phyloP scores from a whole-genome alignment of 139 green algal species.

The Chlamydomonas schloesseri region DNA sequence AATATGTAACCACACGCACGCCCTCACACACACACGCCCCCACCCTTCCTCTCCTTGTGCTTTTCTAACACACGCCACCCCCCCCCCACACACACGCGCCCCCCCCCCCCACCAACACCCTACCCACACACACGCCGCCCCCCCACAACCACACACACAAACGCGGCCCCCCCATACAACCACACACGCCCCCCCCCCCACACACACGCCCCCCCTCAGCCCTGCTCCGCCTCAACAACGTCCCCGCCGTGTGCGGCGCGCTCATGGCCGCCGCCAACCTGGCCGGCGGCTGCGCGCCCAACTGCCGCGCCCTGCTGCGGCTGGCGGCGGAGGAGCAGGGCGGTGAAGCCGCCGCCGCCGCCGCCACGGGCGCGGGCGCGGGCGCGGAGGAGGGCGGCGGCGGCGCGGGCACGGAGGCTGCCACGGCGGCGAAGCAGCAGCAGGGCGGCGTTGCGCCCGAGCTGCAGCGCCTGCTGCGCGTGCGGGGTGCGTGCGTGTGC shows the following conservation, averaged over 20 bases:
- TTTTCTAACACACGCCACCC: no score
- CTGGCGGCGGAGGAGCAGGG: no score
- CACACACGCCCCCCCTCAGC: background rate
- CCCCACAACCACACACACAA: background rate
- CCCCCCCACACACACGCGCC: no score
- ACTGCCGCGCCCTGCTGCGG: background rate
- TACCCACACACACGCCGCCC: background rate
- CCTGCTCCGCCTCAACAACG: conserved; percentile 12
- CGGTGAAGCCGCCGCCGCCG: no score
- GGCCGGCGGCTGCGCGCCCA: background rate
- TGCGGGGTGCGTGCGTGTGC: conserved; percentile 6
- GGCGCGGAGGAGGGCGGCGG: no score
- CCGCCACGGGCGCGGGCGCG: no score
- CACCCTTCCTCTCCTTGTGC: no score
- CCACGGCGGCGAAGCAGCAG: no score
- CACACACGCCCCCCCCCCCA: background rate
- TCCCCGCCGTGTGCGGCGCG: background rate
- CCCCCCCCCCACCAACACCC: no score
- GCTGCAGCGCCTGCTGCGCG: conserved; percentile 20
- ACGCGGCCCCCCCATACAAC: background rate
- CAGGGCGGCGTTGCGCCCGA: background rate
- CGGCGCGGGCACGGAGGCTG: background rate
- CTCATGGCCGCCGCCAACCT: conserved; percentile 26
- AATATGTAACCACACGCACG: no score
- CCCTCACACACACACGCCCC: no score